phyloP scores from a whole-genome alignment of 345 rosid species.

The Lenwebbia sp. region DNA sequence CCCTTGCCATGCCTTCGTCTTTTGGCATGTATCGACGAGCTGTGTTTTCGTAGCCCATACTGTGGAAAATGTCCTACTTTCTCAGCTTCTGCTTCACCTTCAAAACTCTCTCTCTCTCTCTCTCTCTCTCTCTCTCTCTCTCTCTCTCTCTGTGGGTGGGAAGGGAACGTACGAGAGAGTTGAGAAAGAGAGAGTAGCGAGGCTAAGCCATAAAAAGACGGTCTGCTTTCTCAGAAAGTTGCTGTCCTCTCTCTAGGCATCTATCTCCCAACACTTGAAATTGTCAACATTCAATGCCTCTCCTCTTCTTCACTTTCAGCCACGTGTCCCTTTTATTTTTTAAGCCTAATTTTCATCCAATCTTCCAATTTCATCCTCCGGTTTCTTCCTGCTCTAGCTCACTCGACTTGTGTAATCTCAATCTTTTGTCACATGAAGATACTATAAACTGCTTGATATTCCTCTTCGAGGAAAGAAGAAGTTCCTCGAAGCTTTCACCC shows the following conservation, averaged over 20 bases:
- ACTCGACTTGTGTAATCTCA: not conserved
- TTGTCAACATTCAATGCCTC: not conserved
- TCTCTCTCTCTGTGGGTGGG: not conserved
- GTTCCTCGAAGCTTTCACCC: not conserved
- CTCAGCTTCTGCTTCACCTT: not conserved
- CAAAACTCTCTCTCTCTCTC: not conserved
- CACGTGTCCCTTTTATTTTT: not conserved
- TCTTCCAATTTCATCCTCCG: not conserved
- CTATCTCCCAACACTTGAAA: not conserved
- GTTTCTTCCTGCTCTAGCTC: not conserved
- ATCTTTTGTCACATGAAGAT: not conserved
- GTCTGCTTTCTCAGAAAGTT: not conserved
- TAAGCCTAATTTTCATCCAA: not conserved
- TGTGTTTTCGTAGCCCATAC: not conserved
- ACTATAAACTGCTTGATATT: not conserved
- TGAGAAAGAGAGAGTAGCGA: not conserved
- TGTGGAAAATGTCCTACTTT: not conserved
- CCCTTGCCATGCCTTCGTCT: not conserved
- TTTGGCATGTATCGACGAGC: not conserved
- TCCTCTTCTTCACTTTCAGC: not conserved
- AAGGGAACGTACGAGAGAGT: not conserved
- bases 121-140: not conserved
- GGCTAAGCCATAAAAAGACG: not conserved
- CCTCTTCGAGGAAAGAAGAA: not conserved
- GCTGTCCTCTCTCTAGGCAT: not conserved